Evolutionary conservation across 345 rosid genomes (phyloP).

Genomic region (Aquilaria sinensis): DNA sequence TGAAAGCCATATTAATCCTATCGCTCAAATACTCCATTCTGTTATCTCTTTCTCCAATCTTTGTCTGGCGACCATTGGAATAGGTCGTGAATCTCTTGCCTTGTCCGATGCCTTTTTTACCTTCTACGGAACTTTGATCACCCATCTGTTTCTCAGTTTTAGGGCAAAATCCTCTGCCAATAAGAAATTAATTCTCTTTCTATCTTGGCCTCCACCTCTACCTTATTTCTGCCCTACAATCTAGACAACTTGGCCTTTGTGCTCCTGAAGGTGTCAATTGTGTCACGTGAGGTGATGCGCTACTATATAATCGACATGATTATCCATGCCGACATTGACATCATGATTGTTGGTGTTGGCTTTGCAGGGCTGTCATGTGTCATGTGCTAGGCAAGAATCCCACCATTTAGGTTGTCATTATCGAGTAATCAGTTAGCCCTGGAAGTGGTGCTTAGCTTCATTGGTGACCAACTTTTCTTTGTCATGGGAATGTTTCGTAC

Average conservation of each 20-base stretch:
- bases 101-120: slow-evolving; percentile 26
- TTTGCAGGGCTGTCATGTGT: slow-evolving; percentile 67
- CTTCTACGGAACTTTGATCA: slow-evolving; percentile 36
- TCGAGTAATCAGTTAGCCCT: slow-evolving; percentile 82
- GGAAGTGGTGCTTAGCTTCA: slow-evolving; percentile 74
- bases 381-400: slow-evolving; percentile 72
- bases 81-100: background rate
- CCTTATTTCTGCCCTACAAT: slow-evolving; percentile 33
- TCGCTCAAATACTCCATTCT: no score
- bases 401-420: slow-evolving; percentile 43
- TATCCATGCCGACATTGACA: slow-evolving; percentile 63
- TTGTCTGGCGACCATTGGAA: no score
- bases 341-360: slow-evolving; percentile 67
- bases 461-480: slow-evolving; percentile 71
- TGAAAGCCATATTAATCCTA: no score
- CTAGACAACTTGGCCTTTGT: slow-evolving; percentile 46
- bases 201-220: slow-evolving; percentile 23
- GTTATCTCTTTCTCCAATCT: no score
- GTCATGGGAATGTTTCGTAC: slow-evolving; percentile 41
- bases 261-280: slow-evolving; percentile 57
- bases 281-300: slow-evolving; percentile 64
- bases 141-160: slow-evolving; percentile 19
- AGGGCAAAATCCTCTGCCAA: slow-evolving; percentile 14
- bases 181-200: background rate
- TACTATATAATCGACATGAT: slow-evolving; percentile 74